Evolutionary conservation across 352 stramenopile species (phyloP), one percentile per base, ranked within the genome.

Genomic region (Phytophthora tubulina): DNA sequence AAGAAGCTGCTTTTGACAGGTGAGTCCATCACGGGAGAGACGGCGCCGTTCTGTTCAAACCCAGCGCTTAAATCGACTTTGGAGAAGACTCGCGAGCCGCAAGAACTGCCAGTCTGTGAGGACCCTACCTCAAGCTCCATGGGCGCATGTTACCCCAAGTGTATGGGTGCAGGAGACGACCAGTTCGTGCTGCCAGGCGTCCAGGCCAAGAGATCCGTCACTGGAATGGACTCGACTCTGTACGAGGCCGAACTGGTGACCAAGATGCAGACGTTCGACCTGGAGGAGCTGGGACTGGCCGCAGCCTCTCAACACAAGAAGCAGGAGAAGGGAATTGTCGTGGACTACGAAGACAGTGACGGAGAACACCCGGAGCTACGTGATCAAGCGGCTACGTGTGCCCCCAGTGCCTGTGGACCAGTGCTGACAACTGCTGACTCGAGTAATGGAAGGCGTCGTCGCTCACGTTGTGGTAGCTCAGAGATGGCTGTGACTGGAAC

Each of bases 321-420:
- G 27, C 46, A 63, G 58, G 38, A 65, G 17, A 74, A 80, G 52
- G 78, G 75, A 54, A 84, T 91, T 53, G 74, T 86, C n/a, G 84
- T 91, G 30, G 84, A 90, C 51, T 91, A 91, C 35, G 84, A 91
- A 42, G 66, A 77, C 31, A 69, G 54, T 48, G 64, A 71, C 15
- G 63, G 64, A 33, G 66, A 75, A 10, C 50, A 63, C 33, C 58
- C 46, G 54, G n/a, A 70, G 27, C 44, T 46, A 17, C 31, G 54
- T n/a, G 36, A 70, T 2, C 15, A 72, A 27, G 54, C 39, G 8
- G 68, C 52, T 3, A 71, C 79, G n/a, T 92, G 84, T 52, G 75
- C 77, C 3, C 79, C 68, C 0, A 77, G 75, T 21, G 84, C 82
- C 27, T 92, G 84, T 36, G 62, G 73, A 0, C 76, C 80, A 27